Evolutionary conservation across 768 basidiomycete genomes (phyloP), one percentile per base, ranked within the genome.

Genomic region (Tricholoma bakamatsutake): DNA sequence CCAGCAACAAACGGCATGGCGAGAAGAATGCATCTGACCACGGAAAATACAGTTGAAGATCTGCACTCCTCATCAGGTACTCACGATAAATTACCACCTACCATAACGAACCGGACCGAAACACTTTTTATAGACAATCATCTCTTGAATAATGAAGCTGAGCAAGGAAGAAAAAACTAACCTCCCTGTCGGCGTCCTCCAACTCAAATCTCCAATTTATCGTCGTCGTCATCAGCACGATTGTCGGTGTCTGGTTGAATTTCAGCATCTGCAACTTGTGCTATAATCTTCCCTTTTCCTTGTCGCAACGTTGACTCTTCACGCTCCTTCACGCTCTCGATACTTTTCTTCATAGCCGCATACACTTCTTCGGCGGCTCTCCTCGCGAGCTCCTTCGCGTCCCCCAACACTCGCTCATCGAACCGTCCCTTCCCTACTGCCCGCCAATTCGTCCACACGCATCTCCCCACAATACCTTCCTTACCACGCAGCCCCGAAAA

Each of bases 401-500:
- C 57, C 12, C 65, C 60, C 8, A 86, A 61, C 11, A 77, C 75
- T 1, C 55, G 64, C 49, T 73, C 74, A 40, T 77, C 71, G 79
- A 75, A 1, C 65, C 62, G 52, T 2, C 53, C 53, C 30, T 54
- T 45, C 48, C 57, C 45, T 3, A 55, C 59, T 0, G 76, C 65
- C 49, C 70, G 71, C 80, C 84, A 86, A 61, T 77, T 80, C 12
- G 80, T 77, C 84, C 84, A 86, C 8, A 85, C 78, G 49, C 76
- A 76, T 33, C 69, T 66, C n/a, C 62, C 59, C 12, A 67, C 62
- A 7, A 59, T 53, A 1, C 51, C 50, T 0, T 57, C 40, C 1
- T 57, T 62, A 1, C 55, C 58, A 8, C 65, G 62, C 53, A 28
- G n/a, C 28, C 69, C 68, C 3, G 73, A 68, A 62, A 79, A 77